Conservation (phyloP, 306 rosid species). For the Castanospermum australe region DNA sequence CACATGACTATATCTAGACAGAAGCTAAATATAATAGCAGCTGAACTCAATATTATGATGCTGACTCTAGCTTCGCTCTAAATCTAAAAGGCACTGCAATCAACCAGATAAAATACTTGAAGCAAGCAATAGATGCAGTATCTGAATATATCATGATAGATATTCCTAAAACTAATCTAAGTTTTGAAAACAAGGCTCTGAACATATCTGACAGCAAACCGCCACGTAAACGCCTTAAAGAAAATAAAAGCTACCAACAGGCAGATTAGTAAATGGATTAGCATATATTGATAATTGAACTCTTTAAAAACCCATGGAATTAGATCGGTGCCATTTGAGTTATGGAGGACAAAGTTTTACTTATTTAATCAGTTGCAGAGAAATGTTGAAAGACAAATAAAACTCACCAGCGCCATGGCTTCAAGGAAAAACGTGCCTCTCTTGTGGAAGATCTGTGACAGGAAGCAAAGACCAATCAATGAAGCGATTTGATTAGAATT, state of each 20-base stretch:
- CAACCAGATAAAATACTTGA: not conserved
- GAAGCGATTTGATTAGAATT: not conserved
- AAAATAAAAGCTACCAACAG: not conserved
- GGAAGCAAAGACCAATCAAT: not conserved
- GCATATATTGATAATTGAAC: not conserved
- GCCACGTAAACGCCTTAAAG: not conserved
- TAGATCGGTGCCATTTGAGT: not conserved
- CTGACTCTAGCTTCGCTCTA: not conserved
- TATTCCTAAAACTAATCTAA: not conserved
- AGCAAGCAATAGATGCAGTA: not conserved
- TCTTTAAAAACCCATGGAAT: not conserved
- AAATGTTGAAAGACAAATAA: not conserved
- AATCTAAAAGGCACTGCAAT: not conserved
- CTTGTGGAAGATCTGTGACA: conserved; percentile 52
- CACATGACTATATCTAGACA: not conserved
- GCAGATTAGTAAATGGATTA: not conserved
- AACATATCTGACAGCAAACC: not conserved
- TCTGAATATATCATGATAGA: not conserved
- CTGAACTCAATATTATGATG: not conserved
- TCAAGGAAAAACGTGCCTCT: conserved; percentile 40
- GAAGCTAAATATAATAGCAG: not conserved
- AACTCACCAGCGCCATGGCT: conserved; percentile 84
- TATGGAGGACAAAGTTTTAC: not conserved
- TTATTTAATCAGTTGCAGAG: not conserved
- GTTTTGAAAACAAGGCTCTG: not conserved